Percentiles rank a stretch among this genome's conserved stretches.
Conservation (phyloP, 164 flowering plant species). For the Taxillus chinensis region DNA sequence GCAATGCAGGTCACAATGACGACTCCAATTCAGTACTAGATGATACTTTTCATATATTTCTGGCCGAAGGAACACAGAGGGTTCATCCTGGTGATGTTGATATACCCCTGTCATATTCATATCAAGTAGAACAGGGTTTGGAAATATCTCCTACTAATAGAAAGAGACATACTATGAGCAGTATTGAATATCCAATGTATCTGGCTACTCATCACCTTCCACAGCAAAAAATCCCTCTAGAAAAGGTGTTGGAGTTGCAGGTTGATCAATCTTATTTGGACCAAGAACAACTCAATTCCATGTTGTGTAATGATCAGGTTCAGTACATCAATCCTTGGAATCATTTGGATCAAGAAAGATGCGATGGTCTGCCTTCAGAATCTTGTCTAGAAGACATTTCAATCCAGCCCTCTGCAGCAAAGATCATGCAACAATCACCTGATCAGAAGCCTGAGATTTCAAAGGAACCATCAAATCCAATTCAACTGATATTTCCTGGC, state of each 20-base stretch:
- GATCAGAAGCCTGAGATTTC: conserved; percentile 12
- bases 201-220: not conserved
- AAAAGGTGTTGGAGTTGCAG: conserved; percentile 1
- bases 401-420: conserved; percentile 14
- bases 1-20: not conserved
- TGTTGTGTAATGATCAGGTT: no score
- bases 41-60: no score
- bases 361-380: conserved; percentile 10
- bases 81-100: no score
- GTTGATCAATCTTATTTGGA: not conserved
- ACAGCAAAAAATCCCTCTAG: conserved; percentile 4
- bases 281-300: not conserved
- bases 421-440: conserved; percentile 7
- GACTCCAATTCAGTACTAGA: not conserved
- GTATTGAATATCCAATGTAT: conserved; percentile 1
- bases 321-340: no score
- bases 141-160: not conserved
- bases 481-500: conserved; percentile 13
- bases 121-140: no score
- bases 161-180: conserved; percentile 3
- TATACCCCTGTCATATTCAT: no score
- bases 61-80: no score
- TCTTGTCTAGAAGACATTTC: conserved; percentile 11
- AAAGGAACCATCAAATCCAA: conserved; percentile 11
- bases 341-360: conserved; percentile 7